These are phyloP conservation scores for Sugiyamaella smithiae DNA, from an alignment of 805 yeast species.

Conservation along the genomic window DNA sequence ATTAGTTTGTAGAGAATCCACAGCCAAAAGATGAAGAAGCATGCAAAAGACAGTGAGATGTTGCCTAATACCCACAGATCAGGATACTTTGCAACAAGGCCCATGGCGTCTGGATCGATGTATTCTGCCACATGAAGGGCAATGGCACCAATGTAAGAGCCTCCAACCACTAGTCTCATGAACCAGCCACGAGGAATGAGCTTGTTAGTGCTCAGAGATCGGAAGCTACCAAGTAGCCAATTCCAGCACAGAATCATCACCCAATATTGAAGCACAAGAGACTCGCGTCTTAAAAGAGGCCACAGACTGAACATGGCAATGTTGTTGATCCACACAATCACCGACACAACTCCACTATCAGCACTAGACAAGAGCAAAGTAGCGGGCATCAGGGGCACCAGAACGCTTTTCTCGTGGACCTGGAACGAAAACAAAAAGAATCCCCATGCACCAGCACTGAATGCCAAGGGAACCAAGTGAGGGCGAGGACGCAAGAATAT, in stretches of 20 bases:
- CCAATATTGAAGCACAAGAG: slow-evolving; percentile 66
- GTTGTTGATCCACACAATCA: slow-evolving; percentile 85
- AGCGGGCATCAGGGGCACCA: slow-evolving; percentile 84
- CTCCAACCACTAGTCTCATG: slow-evolving; percentile 50
- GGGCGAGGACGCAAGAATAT: slow-evolving; percentile 50
- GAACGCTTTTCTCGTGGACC: slow-evolving; percentile 91
- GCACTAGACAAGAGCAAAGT: slow-evolving; percentile 56
- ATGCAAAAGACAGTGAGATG: slow-evolving; percentile 67
- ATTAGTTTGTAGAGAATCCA: slow-evolving; percentile 66
- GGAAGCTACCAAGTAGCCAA: slow-evolving; percentile 70
- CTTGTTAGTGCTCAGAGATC: slow-evolving; percentile 10
- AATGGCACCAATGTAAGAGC: slow-evolving; percentile 52
- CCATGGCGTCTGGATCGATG: slow-evolving; percentile 37
- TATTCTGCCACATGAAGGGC: slow-evolving; percentile 55
- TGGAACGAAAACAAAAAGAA: slow-evolving; percentile 90
- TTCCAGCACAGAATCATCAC: slow-evolving; percentile 62
- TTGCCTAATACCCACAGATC: slow-evolving; percentile 85
- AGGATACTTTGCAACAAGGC: slow-evolving; percentile 48
- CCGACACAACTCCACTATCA: slow-evolving; percentile 59
- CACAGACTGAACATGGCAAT: slow-evolving; percentile 80
- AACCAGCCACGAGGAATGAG: slow-evolving; percentile 48
- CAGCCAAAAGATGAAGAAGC: slow-evolving; percentile 73
- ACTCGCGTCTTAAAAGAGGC: slow-evolving; percentile 81
- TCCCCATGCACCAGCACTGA: slow-evolving; percentile 80
- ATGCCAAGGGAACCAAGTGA: slow-evolving; percentile 64